Base-by-base conservation (phyloP, 2,329 filamentous ascomycete species). In the Cladobotryum mycophilum region DNA sequence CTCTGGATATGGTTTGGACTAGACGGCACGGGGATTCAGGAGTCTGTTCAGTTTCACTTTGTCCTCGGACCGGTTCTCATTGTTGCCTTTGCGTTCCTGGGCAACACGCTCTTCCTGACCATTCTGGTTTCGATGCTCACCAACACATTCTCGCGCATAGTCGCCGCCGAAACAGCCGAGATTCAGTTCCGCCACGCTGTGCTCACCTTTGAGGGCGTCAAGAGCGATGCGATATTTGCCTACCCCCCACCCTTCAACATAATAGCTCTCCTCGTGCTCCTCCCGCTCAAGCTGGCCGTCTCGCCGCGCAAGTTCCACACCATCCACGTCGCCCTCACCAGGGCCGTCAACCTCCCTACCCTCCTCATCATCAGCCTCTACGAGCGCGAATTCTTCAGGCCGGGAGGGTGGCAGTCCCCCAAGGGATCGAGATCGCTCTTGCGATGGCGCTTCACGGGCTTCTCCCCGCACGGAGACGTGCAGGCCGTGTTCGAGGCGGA, bases 1-100 rank as follows among this genome's bases (percentile, higher is more conserved):
- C 73, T 89, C 3, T 88, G 83, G 82, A 86, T 89, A 58, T 89
- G 85, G 85, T 89, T 89, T 58, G 85, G 85, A 1, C 77, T 89
- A 1, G 85, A 88, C 53, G 85, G 75, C 18, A 77, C 76, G 4
- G 75, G 75, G 11, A 77, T 78, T 42, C 72, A 76, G 52, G 69
- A 72, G 52, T 72, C 71, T 2, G 68, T 68, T 8, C 76, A 82
- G 42, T 85, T 88, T 65, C 84, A 89, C 62, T 72, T 79, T 64
- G 67, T 86, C 20, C 74, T 88, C 3, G 85, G 85, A 1, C 85
- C 85, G 0, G 72, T 79, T 0, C 71, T 89, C 9, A 88, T 88
- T 79, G 77, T 88, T 51, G 75, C 80, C 4, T 89, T 88, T 64
- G 84, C 85, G 5, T 88, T 88, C 60, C 71, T 89, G 7, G 85